Evolutionary conservation across 495 filamentous ascomycete genomes (phyloP), one percentile per base, ranked within the genome.

Genomic region (Lentithecium fluviatile): DNA sequence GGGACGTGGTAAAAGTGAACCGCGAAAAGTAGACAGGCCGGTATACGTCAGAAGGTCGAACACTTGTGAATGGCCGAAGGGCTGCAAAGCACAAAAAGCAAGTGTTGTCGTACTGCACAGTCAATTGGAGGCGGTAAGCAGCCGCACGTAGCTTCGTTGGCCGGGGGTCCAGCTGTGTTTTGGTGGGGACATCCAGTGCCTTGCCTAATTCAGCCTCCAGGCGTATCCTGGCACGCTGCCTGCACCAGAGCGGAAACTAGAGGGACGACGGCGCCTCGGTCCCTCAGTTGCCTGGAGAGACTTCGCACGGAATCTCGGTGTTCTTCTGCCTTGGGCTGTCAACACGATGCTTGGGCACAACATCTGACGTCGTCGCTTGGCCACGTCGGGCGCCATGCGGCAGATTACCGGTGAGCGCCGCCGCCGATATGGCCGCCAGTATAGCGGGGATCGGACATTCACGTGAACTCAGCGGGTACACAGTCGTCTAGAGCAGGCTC

Each of bases 51-150:
- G 40, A 48, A 34, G 24, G 20, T 32, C 29, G n/a, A n/a, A n/a
- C n/a, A n/a, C n/a, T n/a, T n/a, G 36, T 17, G 43, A 7, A 46
- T 46, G 43, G 43, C 36, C 8, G 8, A 21, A 32, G 45, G 23
- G 45, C 13, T 29, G 45, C 17, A 13, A 48, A 25, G 19, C 21
- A 15, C 12, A 8, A 53, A 53, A 53, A 53, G 50, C 50, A 53
- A 53, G 20, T 38, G 50, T n/a, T 21, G 17, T 34, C 24, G 29
- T 23, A 10, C 19, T 25, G 45, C 15, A 2, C 2, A 48, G 11
- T 48, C 29, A 29, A 53, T 40, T 53, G 50, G 52, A 55, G 36
- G 38, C 38, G 36, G 36, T 32, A 40, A 40, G 52, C 26, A 32
- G 32, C 50, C 8, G n/a, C 32, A 26, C 20, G 6, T 50, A n/a